Evolutionary conservation across 2,329 filamentous ascomycete species (phyloP), one percentile per base, ranked within the genome.

Genomic region (Talaromyces sp.): DNA sequence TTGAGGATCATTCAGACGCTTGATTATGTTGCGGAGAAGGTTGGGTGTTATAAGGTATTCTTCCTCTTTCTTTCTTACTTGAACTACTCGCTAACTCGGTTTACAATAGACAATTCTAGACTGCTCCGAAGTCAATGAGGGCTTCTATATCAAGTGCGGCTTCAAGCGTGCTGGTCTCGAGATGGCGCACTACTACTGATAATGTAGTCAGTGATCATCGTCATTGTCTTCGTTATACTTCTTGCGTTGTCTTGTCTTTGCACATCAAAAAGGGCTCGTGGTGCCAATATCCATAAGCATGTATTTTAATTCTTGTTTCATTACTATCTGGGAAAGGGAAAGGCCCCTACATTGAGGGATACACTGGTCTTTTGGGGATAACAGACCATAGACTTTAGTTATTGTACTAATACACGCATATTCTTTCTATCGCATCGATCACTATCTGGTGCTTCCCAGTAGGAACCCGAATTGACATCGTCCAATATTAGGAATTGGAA

Each of bases 61-160:
- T 59, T 36, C 38, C 17, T 27, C 7, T 43, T 22, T n/a, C 22
- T 38, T 29, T n/a, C 56, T 15, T 51, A 10, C 10, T 7, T 25
- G 53, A 5, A 38, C 31, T 56, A 25, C 7, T 36, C 3, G 19
- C n/a, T 56, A 34, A 43, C 31, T 49, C 63, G 22, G 67, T 29
- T 38, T n/a, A 22, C 10, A 40, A 36, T 31, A 95, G 89, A 93
- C 89, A 70, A 98, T 99, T 71, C 86, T 98, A 69, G 94, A 98
- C 79, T 99, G 95, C 83, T 96, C 91, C 70, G 94, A 97, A 79
- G 88, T 90, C 72, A 99, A 98, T 77, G 93, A 97, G 79, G 94
- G 93, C 25, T 98, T 99, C 83, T 99, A 99, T 78, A 85, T 97
- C 78, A 98, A 98, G 85, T 98, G 95, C 80, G 94, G 94, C 66